phyloP scores from a whole-genome alignment of 2,329 filamentous ascomycete species.

The Sporothrix globosa region DNA sequence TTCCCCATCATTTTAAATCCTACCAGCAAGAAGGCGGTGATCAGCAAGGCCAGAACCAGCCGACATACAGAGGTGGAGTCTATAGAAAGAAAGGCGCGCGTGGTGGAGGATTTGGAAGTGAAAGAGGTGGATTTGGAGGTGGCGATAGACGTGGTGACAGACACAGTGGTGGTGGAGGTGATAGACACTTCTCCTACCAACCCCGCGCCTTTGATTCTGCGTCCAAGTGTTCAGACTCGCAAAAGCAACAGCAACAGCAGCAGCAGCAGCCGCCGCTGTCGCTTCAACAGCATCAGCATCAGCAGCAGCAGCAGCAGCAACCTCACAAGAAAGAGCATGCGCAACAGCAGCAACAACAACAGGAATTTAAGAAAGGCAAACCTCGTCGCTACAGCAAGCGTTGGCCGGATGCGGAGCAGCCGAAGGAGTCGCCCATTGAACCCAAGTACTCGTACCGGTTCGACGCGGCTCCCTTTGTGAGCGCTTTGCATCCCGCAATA shows the following conservation, averaged over 20 bases:
- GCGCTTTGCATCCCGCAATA: slow-evolving; percentile 16
- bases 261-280: background rate
- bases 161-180: slow-evolving; percentile 6
- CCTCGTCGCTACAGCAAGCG: slow-evolving; percentile 52
- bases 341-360: slow-evolving; percentile 18
- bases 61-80: slow-evolving; percentile 45
- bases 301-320: slow-evolving; percentile 9
- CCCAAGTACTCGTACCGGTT: slow-evolving; percentile 8
- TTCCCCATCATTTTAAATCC: slow-evolving; percentile 11
- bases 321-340: slow-evolving; percentile 18
- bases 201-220: slow-evolving; percentile 47
- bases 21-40: slow-evolving; percentile 34
- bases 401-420: slow-evolving; percentile 43
- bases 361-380: slow-evolving; percentile 9
- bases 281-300: slow-evolving; percentile 2
- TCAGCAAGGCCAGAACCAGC: slow-evolving; percentile 37
- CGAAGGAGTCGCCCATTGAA: slow-evolving; percentile 30
- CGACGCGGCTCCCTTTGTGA: slow-evolving; percentile 7
- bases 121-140: slow-evolving; percentile 13
- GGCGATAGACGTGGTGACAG: slow-evolving; percentile 7
- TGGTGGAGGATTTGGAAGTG: slow-evolving; percentile 45
- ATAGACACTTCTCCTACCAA: slow-evolving; percentile 45
- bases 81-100: slow-evolving; percentile 52
- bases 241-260: slow-evolving; percentile 13
- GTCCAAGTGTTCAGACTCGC: slow-evolving; percentile 34